Conservation (phyloP, 352 stramenopile species). For the Globisporangium lucens region DNA sequence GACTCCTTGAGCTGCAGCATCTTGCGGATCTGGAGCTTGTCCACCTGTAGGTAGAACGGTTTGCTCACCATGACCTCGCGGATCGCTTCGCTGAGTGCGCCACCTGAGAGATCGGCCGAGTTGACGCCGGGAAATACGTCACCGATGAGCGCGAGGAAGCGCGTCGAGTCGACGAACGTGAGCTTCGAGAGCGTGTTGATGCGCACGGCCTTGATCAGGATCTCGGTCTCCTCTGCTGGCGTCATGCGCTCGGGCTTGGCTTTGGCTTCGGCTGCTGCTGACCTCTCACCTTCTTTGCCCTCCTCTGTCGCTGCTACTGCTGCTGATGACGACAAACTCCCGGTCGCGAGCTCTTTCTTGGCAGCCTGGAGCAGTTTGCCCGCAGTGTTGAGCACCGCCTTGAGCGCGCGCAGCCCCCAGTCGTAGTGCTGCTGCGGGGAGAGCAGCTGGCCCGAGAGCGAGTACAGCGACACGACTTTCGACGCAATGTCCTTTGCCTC, state of each 20-base stretch:
- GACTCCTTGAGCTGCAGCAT: conserved; percentile 96
- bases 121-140: conserved; percentile 92
- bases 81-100: conserved; percentile 84
- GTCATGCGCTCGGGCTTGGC: conserved; percentile 39
- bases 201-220: conserved; percentile 94
- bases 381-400: conserved; percentile 93
- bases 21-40: conserved; percentile 92
- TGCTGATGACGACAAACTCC: neutral
- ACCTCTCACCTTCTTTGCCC: conserved; percentile 11
- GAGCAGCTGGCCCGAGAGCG: conserved; percentile 80
- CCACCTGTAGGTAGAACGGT: conserved; percentile 82
- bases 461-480: conserved; percentile 93
- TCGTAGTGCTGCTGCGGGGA: conserved; percentile 93
- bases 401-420: conserved; percentile 91
- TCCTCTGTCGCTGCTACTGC: conserved; percentile 13
- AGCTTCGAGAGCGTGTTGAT: conserved; percentile 97
- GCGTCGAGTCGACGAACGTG: conserved; percentile 88
- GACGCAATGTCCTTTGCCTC: conserved; percentile 87
- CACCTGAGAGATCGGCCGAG: conserved; percentile 76
- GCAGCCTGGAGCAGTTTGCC: conserved; percentile 87
- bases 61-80: conserved; percentile 88
- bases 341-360: conserved; percentile 61
- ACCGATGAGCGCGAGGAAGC: conserved; percentile 90
- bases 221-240: conserved; percentile 78
- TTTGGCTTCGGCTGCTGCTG: neutral